Evolutionary conservation across 176 grass and related monocot genomes (phyloP), one percentile per base, ranked within the genome.

Genomic region (Phoenix dactylifera): DNA sequence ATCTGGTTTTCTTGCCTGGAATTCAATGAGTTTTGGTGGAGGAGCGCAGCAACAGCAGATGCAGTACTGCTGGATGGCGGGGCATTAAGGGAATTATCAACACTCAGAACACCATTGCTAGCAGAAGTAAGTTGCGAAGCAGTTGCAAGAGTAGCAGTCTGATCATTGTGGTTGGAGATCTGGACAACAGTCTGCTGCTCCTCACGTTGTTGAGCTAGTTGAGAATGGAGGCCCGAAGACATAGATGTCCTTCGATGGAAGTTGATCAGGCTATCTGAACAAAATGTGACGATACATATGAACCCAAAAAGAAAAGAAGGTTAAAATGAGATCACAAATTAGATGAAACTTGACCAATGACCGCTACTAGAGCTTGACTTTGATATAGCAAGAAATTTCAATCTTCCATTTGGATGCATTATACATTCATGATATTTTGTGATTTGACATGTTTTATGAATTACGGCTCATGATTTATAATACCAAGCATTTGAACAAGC

Each of bases 191-290:
- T 28, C 29, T 63, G 65, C 18, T 67, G 64, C 18, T 58, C 74
- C 18, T 70, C 64, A 48, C 57, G 26, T 70, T 35, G 66, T 50
- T 53, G 57, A 16, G 35, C 49, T 26, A 48, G 65, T 54, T 63
- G 65, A 70, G 74, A 50, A 55, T 67, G 57, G 5, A 70, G 25
- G 3, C 4, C 30, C 1, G 65, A 70, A 19, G 74, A 62, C 24
- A 49, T 26, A 14, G 39, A 24, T 24, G 19, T 55, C 32, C 65
- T 52, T 52, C 30, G 50, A 17, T 66, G 74, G 49, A 69, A 77
- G 57, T 77, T 77, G 22, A 77, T 70, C 51, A 77, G 50, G 52
- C 74, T 77, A 63, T 70, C 74, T 77, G 74, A 69, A 77, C 12
- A 49, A 24, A 9, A 26, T 35, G 32, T 10, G 32, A 35, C 0